Evolutionary conservation across 2,329 filamentous ascomycete genomes (phyloP).

Genomic region (Trichoderma cornu-damae): DNA sequence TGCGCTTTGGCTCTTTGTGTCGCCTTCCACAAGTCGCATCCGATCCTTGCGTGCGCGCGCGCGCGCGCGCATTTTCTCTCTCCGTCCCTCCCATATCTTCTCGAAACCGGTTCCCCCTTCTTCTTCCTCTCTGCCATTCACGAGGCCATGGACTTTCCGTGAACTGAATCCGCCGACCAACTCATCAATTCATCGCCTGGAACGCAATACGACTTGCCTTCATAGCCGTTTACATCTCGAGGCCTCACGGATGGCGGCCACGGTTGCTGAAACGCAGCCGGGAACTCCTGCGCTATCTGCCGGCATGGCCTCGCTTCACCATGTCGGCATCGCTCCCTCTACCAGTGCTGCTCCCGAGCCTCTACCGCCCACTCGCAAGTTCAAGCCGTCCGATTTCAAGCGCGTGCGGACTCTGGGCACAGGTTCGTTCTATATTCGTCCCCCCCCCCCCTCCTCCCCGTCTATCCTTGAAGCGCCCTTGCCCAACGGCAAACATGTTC

Average conservation of each 20-base stretch:
- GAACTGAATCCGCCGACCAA: background rate
- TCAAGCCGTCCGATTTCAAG: constrained; percentile 55
- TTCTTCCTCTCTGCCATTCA: background rate
- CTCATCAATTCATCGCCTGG: background rate
- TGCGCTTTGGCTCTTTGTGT: constrained; percentile 5
- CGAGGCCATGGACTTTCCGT: constrained; percentile 16
- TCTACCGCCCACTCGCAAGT: constrained; percentile 28
- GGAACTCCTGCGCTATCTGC: constrained; percentile 11
- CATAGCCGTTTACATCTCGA: background rate
- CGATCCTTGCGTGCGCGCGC: background rate
- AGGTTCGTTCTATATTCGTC: constrained; percentile 43
- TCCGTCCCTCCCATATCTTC: background rate
- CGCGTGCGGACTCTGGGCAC: constrained; percentile 72
- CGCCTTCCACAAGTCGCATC: constrained; percentile 9
- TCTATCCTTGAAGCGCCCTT: background rate
- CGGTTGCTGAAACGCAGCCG: constrained; percentile 20
- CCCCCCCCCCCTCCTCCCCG: too few species aligned
- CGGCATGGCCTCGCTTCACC: constrained; percentile 14
- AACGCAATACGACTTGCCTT: background rate
- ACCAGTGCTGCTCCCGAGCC: constrained; percentile 17
- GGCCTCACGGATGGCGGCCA: constrained; percentile 21
- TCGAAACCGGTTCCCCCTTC: background rate
- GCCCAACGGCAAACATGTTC: constrained; percentile 5
- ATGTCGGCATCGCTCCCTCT: constrained; percentile 3
- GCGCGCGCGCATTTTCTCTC: constrained; percentile 1